Evolutionary conservation across 495 filamentous ascomycete genomes (phyloP), one percentile per base, ranked within the genome.

Genomic region (Penicillium dipodomyicola): DNA sequence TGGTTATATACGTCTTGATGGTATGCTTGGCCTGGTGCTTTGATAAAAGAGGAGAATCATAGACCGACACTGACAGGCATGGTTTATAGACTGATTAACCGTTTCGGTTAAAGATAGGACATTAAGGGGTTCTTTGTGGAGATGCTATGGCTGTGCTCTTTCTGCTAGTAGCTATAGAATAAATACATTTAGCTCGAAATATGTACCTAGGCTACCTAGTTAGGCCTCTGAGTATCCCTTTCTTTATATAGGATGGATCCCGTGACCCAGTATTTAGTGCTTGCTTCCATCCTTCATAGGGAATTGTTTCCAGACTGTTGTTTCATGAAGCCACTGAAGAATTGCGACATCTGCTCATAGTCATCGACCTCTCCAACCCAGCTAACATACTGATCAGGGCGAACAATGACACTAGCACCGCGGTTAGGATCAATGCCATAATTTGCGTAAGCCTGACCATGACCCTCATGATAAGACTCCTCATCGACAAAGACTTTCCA

Each of bases 331-430:
- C 33, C 48, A n/a, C 47, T 20, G n/a, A 64, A 62, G 39, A 58
- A 64, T 19, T 20, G 17, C 1, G 39, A 41, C 62, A 64, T 64
- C 5, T 47, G 47, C 15, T 58, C 55, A 40, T 58, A 57, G 68
- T 82, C 81, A 51, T 82, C 80, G 42, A 86, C 39, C 33, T 77
- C 77, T 3, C 82, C 81, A 5, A 86, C 67, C 75, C 74, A 84
- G 1, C 77, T 77, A 19, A 87, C 79, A 72, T 88, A 82, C 65
- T 83, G 79, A 73, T 88, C 86, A 9, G 86, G 86, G n/a, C 84
- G 62, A 1, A 77, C 12, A 39, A 85, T 73, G 4, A 87, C 80
- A 12, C 82, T 71, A 57, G 78, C 82, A 0, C 87, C 86, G 12
- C 59, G 71, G 47, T 79, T 73, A n/a, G 56, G 67, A 59, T 87